Base-by-base conservation (phyloP, 768 basidiomycete genomes). In the Naematelia encephala region DNA sequence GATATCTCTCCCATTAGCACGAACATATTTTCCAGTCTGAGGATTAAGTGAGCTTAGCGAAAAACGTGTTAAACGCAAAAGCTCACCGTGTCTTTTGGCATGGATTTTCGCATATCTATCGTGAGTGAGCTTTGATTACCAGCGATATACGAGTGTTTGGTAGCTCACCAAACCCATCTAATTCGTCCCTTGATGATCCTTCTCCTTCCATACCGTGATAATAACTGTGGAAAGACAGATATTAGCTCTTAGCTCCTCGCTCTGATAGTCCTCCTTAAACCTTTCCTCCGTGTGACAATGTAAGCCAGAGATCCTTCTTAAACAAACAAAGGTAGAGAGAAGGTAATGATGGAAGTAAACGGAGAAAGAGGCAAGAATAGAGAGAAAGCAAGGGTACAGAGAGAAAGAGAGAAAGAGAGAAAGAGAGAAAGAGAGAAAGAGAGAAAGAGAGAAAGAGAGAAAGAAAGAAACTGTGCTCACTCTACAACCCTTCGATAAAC, bases 401-500 rank as follows among this genome's bases (percentile, higher is more conserved):
- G 63, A 66, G 16, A 61, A 67, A 39, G 60, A 61, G 23, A 57
- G 60, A 52, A 57, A 63, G 25, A 57, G 51, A 43, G 63, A 56
- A 2, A 51, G 59, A 19, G 57, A 51, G 27, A 55, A 22, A 49
- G 43, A 16, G 49, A 58, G n/a, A n/a, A n/a, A n/a, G n/a, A n/a
- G n/a, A n/a, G 39, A n/a, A n/a, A n/a, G 22, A 14, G 47, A 62
- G 80, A 84, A 16, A 86, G 86, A 76, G 92, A 92, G n/a, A n/a
- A n/a, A n/a, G n/a, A n/a, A n/a, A n/a, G n/a, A n/a, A n/a, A n/a
- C n/a, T n/a, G n/a, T n/a, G 79, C 74, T 68, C 92, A 99, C 76
- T 91, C 91, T 61, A 86, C 83, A 51, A 99, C 93, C 61, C 91
- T 79, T 25, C 91, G 81, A 78, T 88, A 98, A 12, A 98, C 91